Conservation (phyloP, 768 basidiomycete genomes). For the Rhodosporidiobolus sp. region DNA sequence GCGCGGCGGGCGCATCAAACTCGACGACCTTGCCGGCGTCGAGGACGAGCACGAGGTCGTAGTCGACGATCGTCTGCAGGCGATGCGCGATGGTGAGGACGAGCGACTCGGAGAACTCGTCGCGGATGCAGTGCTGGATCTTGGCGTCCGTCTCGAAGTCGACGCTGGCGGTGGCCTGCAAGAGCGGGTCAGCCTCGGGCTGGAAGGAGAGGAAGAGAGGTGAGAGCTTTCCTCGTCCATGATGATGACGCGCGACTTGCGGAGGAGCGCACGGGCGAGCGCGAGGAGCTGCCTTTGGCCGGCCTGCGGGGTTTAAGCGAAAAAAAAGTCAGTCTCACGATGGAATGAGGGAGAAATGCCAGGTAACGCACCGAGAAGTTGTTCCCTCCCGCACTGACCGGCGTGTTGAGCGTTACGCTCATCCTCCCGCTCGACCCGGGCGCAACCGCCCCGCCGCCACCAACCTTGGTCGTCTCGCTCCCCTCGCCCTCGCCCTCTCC, state of each 20-base stretch:
- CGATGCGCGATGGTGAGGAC: slow-evolving; percentile 47
- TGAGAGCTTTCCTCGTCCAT: slow-evolving; percentile 44
- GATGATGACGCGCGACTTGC: slow-evolving; percentile 50
- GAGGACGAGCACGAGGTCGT: slow-evolving; percentile 31
- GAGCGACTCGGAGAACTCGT: slow-evolving; percentile 48
- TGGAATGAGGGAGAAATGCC: neutral
- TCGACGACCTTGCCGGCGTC: slow-evolving; percentile 44
- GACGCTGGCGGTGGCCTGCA: slow-evolving; percentile 50
- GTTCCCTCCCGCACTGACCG: slow-evolving; percentile 50
- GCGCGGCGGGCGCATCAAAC: slow-evolving; percentile 57
- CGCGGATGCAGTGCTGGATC: slow-evolving; percentile 51
- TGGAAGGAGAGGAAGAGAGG: neutral
- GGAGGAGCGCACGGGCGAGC: slow-evolving; percentile 45
- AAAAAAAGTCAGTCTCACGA: too few species aligned
- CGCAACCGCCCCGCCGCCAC: neutral
- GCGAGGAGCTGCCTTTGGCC: slow-evolving; percentile 39
- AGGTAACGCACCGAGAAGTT: slow-evolving; percentile 47
- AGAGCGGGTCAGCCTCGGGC: too few species aligned
- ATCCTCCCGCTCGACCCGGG: neutral
- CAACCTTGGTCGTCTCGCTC: slow-evolving; percentile 1
- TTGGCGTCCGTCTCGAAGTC: slow-evolving; percentile 50
- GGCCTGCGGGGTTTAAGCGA: slow-evolving; percentile 17
- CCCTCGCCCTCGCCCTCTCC: neutral
- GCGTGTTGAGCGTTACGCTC: slow-evolving; percentile 47
- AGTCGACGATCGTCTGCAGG: slow-evolving; percentile 16